A percentile compares a stretch with the other conserved stretches of the same genome.
phyloP scores from a whole-genome alignment of 2,329 filamentous ascomycete genomes.

The Colletotrichum lini region DNA sequence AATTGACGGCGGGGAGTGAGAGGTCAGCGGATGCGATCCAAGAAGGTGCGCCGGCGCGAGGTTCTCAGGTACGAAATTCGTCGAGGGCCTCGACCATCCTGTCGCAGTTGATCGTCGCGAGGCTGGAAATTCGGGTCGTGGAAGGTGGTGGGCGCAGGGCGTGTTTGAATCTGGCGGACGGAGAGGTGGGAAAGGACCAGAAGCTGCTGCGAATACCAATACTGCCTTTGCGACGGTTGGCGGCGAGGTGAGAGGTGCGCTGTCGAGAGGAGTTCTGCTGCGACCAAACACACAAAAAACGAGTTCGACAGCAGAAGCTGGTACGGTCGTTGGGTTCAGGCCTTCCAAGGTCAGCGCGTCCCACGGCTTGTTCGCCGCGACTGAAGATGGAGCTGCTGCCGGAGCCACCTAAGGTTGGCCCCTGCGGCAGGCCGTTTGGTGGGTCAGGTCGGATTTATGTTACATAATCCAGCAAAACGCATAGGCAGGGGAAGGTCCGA shows the following conservation, averaged over 20 bases:
- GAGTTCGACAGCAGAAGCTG: conserved; percentile 37
- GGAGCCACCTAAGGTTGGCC: conserved; percentile 25
- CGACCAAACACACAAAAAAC: conserved; percentile 35
- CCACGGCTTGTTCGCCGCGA: conserved; percentile 38
- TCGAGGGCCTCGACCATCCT: conserved; percentile 38
- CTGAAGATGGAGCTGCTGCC: conserved; percentile 41
- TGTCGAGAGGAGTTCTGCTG: conserved; percentile 16
- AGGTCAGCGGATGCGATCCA: conserved; percentile 25
- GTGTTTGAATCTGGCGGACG: background rate
- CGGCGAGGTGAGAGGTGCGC: conserved; percentile 1
- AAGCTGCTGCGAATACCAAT: conserved; percentile 12
- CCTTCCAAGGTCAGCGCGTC: conserved; percentile 38
- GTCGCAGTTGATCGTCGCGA: conserved; percentile 32
- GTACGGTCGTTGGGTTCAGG: conserved; percentile 20
- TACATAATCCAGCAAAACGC: conserved; percentile 16
- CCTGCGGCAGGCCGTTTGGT: conserved; percentile 22
- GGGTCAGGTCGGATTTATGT: conserved; percentile 1
- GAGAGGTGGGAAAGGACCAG: background rate
- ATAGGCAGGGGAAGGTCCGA: background rate
- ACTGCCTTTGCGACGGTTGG: background rate
- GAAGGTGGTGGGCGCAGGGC: background rate
- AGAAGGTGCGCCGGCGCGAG: conserved; percentile 39
- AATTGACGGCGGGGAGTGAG: background rate
- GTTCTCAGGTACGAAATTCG: conserved; percentile 35
- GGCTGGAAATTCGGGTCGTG: conserved; percentile 20